phyloP scores from a whole-genome alignment of 148 eudicot species.

The Drosera capensis region DNA sequence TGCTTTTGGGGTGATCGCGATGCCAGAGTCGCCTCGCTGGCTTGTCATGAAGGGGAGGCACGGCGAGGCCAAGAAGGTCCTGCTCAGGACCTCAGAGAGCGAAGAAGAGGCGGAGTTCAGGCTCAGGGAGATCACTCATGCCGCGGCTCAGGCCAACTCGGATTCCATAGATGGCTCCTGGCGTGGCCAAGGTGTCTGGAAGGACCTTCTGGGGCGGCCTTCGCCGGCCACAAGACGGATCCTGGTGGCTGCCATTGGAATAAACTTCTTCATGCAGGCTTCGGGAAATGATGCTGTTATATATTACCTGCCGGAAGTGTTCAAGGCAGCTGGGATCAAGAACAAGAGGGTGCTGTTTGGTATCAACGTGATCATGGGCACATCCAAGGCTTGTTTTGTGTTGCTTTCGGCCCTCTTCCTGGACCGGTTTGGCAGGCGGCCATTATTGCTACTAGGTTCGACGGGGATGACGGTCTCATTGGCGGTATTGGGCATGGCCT shows the following conservation, averaged over 20 bases:
- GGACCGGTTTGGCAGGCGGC: conserved; percentile 73
- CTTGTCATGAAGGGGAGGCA: conserved; percentile 53
- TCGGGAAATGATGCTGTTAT: conserved; percentile 94
- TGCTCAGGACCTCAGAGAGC: conserved; percentile 32
- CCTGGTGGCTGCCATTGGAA: conserved; percentile 62
- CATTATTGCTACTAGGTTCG: conserved; percentile 54
- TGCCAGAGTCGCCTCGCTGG: conserved; percentile 98
- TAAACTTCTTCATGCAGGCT: conserved; percentile 95
- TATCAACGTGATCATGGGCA: conserved; percentile 71
- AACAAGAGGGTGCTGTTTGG: conserved; percentile 35
- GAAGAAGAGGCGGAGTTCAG: conserved; percentile 53
- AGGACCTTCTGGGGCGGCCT: conserved; percentile 48
- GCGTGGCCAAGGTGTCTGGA: conserved; percentile 69
- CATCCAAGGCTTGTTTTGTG: conserved; percentile 55
- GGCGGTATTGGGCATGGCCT: conserved; percentile 46
- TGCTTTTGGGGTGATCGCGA: conserved; percentile 35
- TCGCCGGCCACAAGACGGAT: conserved; percentile 31
- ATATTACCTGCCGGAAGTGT: conserved; percentile 86
- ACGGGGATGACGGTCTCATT: conserved; percentile 53
- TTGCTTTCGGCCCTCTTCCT: conserved; percentile 59
- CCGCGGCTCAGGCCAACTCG: conserved; percentile 6
- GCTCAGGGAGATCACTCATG: conserved; percentile 43
- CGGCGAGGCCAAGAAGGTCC: conserved; percentile 36
- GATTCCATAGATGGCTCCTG: background rate
- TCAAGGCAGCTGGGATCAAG: conserved; percentile 56